Base-by-base conservation (phyloP, 73 alveolate species). In the Stentor coeruleus region DNA sequence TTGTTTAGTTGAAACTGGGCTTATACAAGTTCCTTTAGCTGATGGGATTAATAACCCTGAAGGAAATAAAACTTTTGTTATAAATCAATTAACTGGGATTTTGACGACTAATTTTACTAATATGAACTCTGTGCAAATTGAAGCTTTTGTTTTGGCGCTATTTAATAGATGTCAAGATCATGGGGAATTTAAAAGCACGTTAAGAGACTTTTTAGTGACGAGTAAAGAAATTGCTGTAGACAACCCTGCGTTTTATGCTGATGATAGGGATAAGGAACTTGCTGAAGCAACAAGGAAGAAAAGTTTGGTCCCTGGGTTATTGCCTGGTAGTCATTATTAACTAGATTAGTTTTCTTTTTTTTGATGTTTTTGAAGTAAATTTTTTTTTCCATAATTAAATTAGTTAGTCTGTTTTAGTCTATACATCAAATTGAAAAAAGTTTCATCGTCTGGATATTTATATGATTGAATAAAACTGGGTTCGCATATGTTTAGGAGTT, bases 161-260 rank as follows among this genome's bases (percentile, higher is more conserved):
- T 90, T 94, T 59, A 94, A 92, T 85, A 75, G 79, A 66, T 90
- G 96, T 82, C 49, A 57, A 60, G 96, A 92, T 80, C 88, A 88
- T 77, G 88, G 74, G 60, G 82, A 74, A 37, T 94, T 94, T 83
- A 92, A 92, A 89, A 85, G 82, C 40, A 85, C 92, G 20, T 88
- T 94, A 81, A 92, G 98, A 83, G 98, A 94, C 74, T 88, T 94
- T 74, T 76, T 94, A 6, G 86, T 94, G 33, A 82, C 96, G 2
- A 84, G 86, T 74, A 94, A 94, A 87, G 85, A 87, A 41, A 92
- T 90, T 81, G 84, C 92, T 26, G 95, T 93, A 76, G 86, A 86
- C 76, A 86, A 94, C 81, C 97, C 91, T 38, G 97, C 93, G 0
- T 84, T 94, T 58, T 94, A 94, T 89, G 88, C 49, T 58, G 97